phyloP scores from a whole-genome alignment of 257 asterid genomes.

The Gentiana macrophylla region DNA sequence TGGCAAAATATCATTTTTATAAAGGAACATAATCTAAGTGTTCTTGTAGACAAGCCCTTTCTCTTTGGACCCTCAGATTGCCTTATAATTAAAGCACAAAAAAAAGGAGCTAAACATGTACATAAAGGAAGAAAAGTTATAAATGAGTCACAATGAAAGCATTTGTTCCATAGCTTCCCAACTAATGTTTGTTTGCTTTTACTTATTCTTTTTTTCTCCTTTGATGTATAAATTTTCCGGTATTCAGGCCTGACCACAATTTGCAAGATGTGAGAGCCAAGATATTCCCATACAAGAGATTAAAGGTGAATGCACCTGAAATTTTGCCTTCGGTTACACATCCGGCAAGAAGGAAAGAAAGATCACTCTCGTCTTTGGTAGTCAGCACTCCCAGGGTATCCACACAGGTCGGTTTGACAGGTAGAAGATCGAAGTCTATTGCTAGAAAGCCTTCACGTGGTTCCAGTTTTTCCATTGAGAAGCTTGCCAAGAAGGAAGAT shows the following conservation, averaged over 20 bases:
- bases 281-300: conserved; percentile 75
- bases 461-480: conserved; percentile 67
- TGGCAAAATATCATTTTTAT: too few species aligned
- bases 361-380: conserved; percentile 85
- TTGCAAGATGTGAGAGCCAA: conserved; percentile 84
- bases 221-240: conserved; percentile 1
- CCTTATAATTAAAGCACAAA: too few species aligned
- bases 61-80: too few species aligned
- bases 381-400: conserved; percentile 92
- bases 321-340: conserved; percentile 39
- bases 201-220: not conserved
- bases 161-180: too few species aligned
- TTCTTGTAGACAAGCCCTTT: too few species aligned
- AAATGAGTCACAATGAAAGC: not conserved
- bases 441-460: conserved; percentile 72
- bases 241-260: conserved; percentile 72
- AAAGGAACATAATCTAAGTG: too few species aligned
- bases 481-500: conserved; percentile 58
- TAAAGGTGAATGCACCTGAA: conserved; percentile 65
- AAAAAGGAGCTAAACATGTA: too few species aligned
- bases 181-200: too few species aligned
- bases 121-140: not conserved
- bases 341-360: conserved; percentile 89
- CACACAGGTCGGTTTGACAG: conserved; percentile 64
- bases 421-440: conserved; percentile 69